Conservation (phyloP, 179 eudicot genomes). For the Silene coronaria region DNA sequence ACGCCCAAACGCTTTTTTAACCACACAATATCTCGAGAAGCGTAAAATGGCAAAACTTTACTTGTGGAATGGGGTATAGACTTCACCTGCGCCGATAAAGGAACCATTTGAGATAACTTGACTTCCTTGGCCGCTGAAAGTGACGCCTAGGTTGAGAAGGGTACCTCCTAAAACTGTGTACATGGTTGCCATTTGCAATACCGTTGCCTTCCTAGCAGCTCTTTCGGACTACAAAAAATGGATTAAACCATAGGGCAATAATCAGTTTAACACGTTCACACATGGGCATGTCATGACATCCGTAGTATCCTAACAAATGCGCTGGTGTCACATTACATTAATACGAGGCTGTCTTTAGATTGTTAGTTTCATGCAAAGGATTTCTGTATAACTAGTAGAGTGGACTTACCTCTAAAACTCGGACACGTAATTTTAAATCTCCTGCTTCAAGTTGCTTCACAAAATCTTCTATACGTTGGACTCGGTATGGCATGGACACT, state of each 20-base stretch:
- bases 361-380: too few species aligned
- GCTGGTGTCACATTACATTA: not conserved
- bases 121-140: slow-evolving; percentile 60
- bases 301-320: too few species aligned
- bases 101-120: slow-evolving; percentile 69
- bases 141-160: slow-evolving; percentile 77
- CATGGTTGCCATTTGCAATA: slow-evolving; percentile 92
- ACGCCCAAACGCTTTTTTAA: not conserved
- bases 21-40: not conserved
- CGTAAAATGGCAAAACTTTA: not conserved
- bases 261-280: not conserved
- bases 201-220: slow-evolving; percentile 88
- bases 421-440: slow-evolving; percentile 85
- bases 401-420: slow-evolving; percentile 82
- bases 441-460: slow-evolving; percentile 87
- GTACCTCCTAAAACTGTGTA: slow-evolving; percentile 82
- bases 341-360: not conserved
- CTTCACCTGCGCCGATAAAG: slow-evolving; percentile 76
- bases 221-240: slow-evolving; percentile 64
- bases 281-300: not conserved
- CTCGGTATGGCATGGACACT: slow-evolving; percentile 89
- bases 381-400: not conserved
- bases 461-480: slow-evolving; percentile 85
- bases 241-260: not conserved
- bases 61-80: not conserved